Evolutionary conservation across 2,329 filamentous ascomycete species (phyloP), one percentile per base, ranked within the genome.

Genomic region (Curvularia sp.): DNA sequence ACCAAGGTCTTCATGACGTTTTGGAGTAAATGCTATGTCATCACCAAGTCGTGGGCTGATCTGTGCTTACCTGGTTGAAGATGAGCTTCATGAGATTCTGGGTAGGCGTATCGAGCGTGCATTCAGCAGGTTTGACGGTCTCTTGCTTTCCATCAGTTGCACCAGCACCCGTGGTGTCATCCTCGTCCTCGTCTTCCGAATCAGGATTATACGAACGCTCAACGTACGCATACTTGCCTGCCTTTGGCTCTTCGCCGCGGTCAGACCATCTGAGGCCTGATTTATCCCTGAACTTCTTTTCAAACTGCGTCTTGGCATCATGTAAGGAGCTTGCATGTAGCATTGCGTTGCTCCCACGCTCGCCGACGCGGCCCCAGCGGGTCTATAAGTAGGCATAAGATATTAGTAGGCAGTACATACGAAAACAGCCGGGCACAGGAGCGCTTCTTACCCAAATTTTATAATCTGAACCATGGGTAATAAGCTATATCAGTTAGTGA

Each of bases 51-150:
- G 2, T 19, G 15, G 10, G 19, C 12, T 8, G 18, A 9, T 13
- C 5, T 9, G 5, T n/a, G 25, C 43, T 54, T 57, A 57, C 55
- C 38, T 86, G 83, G 74, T 96, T 93, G 82, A 96, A 96, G 59
- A 97, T 96, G 63, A 96, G 85, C 59, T 87, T 80, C 83, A 96
- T 88, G 19, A 96, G 79, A 8, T 86, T 79, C 71, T 92, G 87
- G 3, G 92, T 81, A 0, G 87, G 81, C 12, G 78, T 74, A 0
- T 82, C 77, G 1, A 94, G 81, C 3, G 82, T 86, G 73, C 86
- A 89, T 12, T 73, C 64, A 10, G 66, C 63, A 19, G 23, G 43
- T 19, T 59, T 65, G 8, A 76, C 70, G 9, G 39, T 12, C 1
- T 78, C 77, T 8, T 70, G 64, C 9, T 74, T 73, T 1, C 51